Evolutionary conservation across 768 basidiomycete genomes (phyloP).

Genomic region (Boletus tomentosulus): DNA sequence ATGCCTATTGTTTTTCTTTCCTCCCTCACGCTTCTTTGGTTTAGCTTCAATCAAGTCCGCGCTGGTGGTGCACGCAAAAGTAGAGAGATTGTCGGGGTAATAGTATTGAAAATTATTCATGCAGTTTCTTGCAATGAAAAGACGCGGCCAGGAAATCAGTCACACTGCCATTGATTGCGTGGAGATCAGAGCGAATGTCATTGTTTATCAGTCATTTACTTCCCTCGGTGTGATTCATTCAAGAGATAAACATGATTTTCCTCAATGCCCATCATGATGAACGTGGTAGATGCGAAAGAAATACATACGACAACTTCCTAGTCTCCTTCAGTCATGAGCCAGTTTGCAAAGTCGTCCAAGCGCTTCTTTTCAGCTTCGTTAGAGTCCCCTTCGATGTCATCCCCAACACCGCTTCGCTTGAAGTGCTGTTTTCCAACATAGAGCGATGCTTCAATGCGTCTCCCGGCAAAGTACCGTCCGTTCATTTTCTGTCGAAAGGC

Average conservation of each 20-base stretch:
- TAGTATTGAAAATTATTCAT: too few species aligned
- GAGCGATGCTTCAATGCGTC: conserved; percentile 75
- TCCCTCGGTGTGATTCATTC: too few species aligned
- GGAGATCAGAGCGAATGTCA: too few species aligned
- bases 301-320: conserved; percentile 24
- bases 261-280: neutral
- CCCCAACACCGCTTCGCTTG: conserved; percentile 65
- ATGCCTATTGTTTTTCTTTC: too few species aligned
- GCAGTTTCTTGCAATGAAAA: too few species aligned
- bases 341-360: conserved; percentile 82
- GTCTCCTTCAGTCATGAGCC: conserved; percentile 82
- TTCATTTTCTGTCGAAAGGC: conserved; percentile 75
- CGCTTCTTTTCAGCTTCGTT: conserved; percentile 79
- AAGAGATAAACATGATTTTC: too few species aligned
- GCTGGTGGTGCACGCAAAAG: too few species aligned
- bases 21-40: neutral
- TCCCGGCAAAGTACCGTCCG: conserved; percentile 84
- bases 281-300: neutral
- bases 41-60: too few species aligned
- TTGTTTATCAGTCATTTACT: too few species aligned
- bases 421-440: conserved; percentile 82
- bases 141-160: too few species aligned
- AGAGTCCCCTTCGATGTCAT: conserved; percentile 58
- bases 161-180: too few species aligned
- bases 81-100: too few species aligned